phyloP scores from a whole-genome alignment of 805 yeast species.

The Barnettozyma californica region DNA sequence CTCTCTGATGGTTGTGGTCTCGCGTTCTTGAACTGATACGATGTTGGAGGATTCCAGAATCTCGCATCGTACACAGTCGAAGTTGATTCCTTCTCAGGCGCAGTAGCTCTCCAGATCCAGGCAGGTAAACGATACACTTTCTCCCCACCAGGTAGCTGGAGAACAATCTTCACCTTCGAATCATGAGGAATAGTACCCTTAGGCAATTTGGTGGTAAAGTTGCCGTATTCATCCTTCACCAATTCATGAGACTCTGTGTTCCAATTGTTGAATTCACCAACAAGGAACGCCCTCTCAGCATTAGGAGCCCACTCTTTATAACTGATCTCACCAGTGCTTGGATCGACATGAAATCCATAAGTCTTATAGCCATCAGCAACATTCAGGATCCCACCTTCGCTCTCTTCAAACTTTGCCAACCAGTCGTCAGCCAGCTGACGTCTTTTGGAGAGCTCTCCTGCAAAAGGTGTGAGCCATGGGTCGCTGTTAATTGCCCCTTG shows the following conservation, averaged over 20 bases:
- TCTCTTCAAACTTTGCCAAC: slow-evolving; percentile 45
- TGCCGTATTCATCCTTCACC: slow-evolving; percentile 61
- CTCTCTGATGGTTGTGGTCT: slow-evolving; percentile 54
- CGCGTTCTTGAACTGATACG: slow-evolving; percentile 45
- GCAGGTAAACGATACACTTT: slow-evolving; percentile 80
- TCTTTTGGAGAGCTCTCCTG: slow-evolving; percentile 62
- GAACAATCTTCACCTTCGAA: slow-evolving; percentile 65
- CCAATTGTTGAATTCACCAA: slow-evolving; percentile 94
- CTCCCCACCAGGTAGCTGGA: slow-evolving; percentile 64
- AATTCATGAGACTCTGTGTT: slow-evolving; percentile 49
- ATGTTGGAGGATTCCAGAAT: slow-evolving; percentile 78
- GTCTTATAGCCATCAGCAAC: slow-evolving; percentile 73
- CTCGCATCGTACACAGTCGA: slow-evolving; percentile 70
- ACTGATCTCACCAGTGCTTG: slow-evolving; percentile 36
- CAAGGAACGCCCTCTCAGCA: slow-evolving; percentile 67
- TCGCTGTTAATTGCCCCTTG: slow-evolving; percentile 64
- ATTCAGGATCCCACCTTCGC: slow-evolving; percentile 59
- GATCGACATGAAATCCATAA: slow-evolving; percentile 71
- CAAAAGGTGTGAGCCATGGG: slow-evolving; percentile 82
- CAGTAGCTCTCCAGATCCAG: slow-evolving; percentile 81
- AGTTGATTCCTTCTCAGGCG: slow-evolving; percentile 49
- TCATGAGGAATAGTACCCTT: slow-evolving; percentile 76
- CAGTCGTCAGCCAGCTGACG: slow-evolving; percentile 61
- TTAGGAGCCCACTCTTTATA: slow-evolving; percentile 90
- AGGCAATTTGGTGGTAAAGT: slow-evolving; percentile 58